phyloP scores from a whole-genome alignment of 1,284 basidiomycete genomes.

The Cryptococcus deneoformans region DNA sequence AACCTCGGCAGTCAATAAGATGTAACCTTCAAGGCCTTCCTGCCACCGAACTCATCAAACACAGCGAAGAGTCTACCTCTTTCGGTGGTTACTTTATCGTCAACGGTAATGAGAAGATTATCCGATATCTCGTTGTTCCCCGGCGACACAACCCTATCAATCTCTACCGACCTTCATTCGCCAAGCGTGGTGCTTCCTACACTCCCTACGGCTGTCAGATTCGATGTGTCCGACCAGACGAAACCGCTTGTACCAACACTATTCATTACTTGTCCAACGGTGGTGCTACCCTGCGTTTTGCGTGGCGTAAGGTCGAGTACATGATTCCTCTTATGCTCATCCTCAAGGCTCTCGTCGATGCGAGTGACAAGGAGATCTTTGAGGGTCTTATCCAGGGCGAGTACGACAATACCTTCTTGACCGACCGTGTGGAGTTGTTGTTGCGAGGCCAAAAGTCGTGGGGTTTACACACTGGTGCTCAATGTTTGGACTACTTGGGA shows the following conservation, averaged over 20 bases:
- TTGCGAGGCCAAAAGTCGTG: conserved; percentile 95
- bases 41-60: conserved; percentile 79
- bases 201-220: conserved; percentile 94
- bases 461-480: conserved; percentile 80
- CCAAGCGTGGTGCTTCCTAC: conserved; percentile 91
- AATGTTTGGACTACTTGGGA: conserved; percentile 95
- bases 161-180: conserved; percentile 80
- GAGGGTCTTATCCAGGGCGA: conserved; percentile 97
- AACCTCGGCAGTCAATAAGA: conserved; percentile 69
- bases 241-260: conserved; percentile 90
- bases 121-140: conserved; percentile 81
- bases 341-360: conserved; percentile 90
- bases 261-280: conserved; percentile 97
- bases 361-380: conserved; percentile 97
- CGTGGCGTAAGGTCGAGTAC: conserved; percentile 98
- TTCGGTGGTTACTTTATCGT: conserved; percentile 99
- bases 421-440: conserved; percentile 97
- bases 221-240: conserved; percentile 87
- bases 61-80: conserved; percentile 96
- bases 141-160: conserved; percentile 65
- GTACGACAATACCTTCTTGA: conserved; percentile 95
- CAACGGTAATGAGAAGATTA: conserved; percentile 98
- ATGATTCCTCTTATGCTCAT: conserved; percentile 98
- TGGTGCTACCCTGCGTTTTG: conserved; percentile 92
- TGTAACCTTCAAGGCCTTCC: conserved; percentile 87